These are phyloP conservation scores for Aspergillus ruber DNA, from an alignment of 2,329 filamentous ascomycete species.

Conservation along the genomic window DNA sequence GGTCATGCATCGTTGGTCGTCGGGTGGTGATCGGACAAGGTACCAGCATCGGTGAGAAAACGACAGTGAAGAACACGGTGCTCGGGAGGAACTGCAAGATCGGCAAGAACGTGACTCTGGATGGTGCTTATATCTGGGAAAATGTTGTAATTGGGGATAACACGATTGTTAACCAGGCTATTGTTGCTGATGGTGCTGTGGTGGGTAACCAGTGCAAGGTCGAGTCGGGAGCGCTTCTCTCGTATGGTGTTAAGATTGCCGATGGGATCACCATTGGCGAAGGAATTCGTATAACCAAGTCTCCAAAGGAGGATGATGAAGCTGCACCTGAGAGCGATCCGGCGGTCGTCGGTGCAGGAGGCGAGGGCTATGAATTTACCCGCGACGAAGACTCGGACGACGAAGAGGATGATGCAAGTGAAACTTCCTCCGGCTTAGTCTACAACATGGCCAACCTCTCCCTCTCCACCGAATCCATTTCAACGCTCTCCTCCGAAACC, in stretches of 20 bases:
- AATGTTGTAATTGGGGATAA: constrained; percentile 70
- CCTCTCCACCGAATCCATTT: constrained; percentile 52
- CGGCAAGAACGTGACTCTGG: constrained; percentile 72
- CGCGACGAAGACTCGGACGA: constrained; percentile 60
- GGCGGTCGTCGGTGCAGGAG: constrained; percentile 51
- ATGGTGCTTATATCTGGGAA: constrained; percentile 84
- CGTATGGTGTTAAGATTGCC: constrained; percentile 67
- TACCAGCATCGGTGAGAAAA: constrained; percentile 67
- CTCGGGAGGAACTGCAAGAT: constrained; percentile 82
- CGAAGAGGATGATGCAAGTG: constrained; percentile 59
- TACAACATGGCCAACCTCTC: constrained; percentile 47
- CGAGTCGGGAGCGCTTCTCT: constrained; percentile 68
- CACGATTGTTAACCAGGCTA: constrained; percentile 61
- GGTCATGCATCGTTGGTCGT: constrained; percentile 62
- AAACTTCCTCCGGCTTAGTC: constrained; percentile 44
- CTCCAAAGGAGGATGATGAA: constrained; percentile 38
- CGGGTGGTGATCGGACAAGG: constrained; percentile 69
- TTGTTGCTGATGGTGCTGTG: constrained; percentile 66
- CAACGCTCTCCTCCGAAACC: constrained; percentile 54
- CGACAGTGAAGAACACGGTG: constrained; percentile 65
- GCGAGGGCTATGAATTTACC: constrained; percentile 59
- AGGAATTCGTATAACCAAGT: constrained; percentile 39
- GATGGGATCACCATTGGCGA: constrained; percentile 48
- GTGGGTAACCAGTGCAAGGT: constrained; percentile 67
- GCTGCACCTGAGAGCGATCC: constrained; percentile 38